Evolutionary conservation across 2,329 filamentous ascomycete genomes (phyloP).

Genomic region (Dendrostoma leiphaemia): DNA sequence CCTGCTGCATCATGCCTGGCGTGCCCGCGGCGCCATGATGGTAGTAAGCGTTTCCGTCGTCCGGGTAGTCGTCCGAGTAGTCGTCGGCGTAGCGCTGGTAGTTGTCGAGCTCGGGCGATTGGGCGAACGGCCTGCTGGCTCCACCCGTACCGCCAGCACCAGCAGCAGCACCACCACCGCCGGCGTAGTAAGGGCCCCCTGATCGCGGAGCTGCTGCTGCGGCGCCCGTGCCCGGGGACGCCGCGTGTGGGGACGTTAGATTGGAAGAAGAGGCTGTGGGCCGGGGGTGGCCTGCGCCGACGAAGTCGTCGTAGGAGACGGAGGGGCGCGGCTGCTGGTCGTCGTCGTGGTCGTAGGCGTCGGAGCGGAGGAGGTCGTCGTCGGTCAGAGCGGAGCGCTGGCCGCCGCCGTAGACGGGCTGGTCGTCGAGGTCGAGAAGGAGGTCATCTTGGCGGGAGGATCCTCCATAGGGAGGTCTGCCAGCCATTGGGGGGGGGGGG

Average conservation of each 20-base stretch:
- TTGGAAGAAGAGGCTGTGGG: constrained; percentile 45
- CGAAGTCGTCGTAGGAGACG: constrained; percentile 91
- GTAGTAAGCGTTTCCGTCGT: constrained; percentile 79
- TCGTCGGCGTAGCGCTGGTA: constrained; percentile 91
- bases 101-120: constrained; percentile 80
- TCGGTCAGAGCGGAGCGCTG: constrained; percentile 78
- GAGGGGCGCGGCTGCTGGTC: constrained; percentile 71
- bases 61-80: constrained; percentile 70
- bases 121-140: constrained; percentile 58
- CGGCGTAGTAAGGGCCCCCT: constrained; percentile 41
- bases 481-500: constrained; percentile 55
- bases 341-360: constrained; percentile 67
- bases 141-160: constrained; percentile 23
- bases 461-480: constrained; percentile 52
- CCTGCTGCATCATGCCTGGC: constrained; percentile 38
- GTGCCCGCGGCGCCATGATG: constrained; percentile 64
- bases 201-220: constrained; percentile 24
- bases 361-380: constrained; percentile 74
- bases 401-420: constrained; percentile 71
- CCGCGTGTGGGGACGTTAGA: constrained; percentile 19
- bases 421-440: constrained; percentile 72
- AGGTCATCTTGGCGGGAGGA: constrained; percentile 56
- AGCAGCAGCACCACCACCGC: too few relatives aligned
- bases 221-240: constrained; percentile 34
- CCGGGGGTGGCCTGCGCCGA: constrained; percentile 59